Base-by-base conservation (phyloP, 2,329 filamentous ascomycete genomes). In the Ceratocystis lukuohia region DNA sequence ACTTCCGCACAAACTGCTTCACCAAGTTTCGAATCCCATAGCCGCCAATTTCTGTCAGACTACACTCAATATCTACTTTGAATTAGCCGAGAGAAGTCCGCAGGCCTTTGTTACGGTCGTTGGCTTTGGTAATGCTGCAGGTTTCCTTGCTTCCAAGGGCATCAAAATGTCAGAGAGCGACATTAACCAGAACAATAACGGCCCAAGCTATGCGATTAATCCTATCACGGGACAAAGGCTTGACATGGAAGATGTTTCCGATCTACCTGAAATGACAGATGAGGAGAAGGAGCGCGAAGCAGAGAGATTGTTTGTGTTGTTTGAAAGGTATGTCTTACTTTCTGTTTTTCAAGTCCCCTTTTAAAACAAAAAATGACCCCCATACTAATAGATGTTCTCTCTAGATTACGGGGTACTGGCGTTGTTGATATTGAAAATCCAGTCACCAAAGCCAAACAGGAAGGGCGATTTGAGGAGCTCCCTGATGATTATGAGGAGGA, bases 281-380 rank as follows among this genome's bases (percentile, higher is more conserved):
- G 91, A 92, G 70, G 93, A 97, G 77, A 96, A 93, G 75, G 89
- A 96, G 74, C 81, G 89, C 67, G 94, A 99, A 73, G 93, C 92
- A 0, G 93, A 96, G 75, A 83, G 85, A 66, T 76, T 96, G 0
- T 96, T 95, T 76, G 91, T 96, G 12, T 77, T 96, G 2, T 96
- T 96, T 75, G 91, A 96, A 75, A 82, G 89, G 87, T 88, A 77
- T 69, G 77, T 70, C 28, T 25, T 57, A 5, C 7, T 8, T 1
- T 17, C 8, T 10, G 28, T 20, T 8, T 8, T 15, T 28, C 5
- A 59, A 37, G 17, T n/a, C 56, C 15, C 12, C 15, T 41, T 37
- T 37, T 5, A 41, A 41, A 12, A 12, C 10, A 41, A 7, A 33
- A 25, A 33, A 28, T 2, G 22, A 22, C 20, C 5, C 12, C 3